Conservation (phyloP, 306 rosid species). For the Hippophae tibetana region DNA sequence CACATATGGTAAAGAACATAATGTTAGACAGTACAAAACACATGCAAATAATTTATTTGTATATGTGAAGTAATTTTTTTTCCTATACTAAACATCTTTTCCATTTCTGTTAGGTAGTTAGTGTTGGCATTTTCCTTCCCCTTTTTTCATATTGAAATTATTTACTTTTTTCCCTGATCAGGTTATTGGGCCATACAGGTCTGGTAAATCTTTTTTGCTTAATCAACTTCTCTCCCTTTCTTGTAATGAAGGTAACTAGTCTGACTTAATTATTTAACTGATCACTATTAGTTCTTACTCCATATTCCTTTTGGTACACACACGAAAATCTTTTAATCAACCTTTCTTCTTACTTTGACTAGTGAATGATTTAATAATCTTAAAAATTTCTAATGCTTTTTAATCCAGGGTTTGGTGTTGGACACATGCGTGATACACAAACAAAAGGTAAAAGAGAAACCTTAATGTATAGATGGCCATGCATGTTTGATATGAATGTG, state of each 20-base stretch:
- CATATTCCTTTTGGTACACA: too few relatives aligned
- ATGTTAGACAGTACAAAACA: too few relatives aligned
- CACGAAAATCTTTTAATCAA: not conserved
- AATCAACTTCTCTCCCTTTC: constrained; percentile 97
- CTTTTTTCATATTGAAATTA: constrained; percentile 1
- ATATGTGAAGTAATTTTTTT: not conserved
- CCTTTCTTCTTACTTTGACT: constrained; percentile 9
- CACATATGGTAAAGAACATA: too few relatives aligned
- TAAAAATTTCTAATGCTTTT: constrained; percentile 7
- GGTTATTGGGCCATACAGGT: constrained; percentile 98
- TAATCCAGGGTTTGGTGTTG: constrained; percentile 86
- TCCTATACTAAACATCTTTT: not conserved
- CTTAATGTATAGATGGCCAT: constrained; percentile 4
- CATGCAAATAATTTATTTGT: too few relatives aligned
- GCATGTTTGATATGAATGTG: constrained; percentile 4
- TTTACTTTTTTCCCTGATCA: constrained; percentile 22
- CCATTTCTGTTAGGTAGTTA: not conserved
- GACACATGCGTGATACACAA: constrained; percentile 95
- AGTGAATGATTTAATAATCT: constrained; percentile 13
- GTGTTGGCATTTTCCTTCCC: too few relatives aligned
- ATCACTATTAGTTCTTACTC: too few relatives aligned
- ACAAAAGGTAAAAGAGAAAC: constrained; percentile 56
- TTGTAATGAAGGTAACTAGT: constrained; percentile 67
- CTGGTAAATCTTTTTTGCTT: constrained; percentile 92
- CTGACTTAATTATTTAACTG: too few relatives aligned